These are phyloP conservation scores for Waitea zeae DNA, from an alignment of 1,284 basidiomycete species.

Conservation along the genomic window DNA sequence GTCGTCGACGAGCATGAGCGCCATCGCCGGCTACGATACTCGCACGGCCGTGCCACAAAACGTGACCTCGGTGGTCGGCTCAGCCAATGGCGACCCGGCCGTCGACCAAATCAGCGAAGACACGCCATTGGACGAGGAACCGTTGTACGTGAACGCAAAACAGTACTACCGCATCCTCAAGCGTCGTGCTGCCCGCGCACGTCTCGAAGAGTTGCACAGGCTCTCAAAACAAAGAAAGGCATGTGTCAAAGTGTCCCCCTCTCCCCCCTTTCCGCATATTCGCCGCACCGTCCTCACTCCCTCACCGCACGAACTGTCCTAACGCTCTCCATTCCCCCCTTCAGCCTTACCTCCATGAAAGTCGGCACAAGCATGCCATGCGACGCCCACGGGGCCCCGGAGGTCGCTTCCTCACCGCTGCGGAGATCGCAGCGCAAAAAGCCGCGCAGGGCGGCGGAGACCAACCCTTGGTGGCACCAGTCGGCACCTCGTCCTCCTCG, in stretches of 20 bases:
- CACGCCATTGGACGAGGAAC: slow-evolving; percentile 68
- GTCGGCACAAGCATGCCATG: slow-evolving; percentile 95
- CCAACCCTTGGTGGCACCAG: slow-evolving; percentile 19
- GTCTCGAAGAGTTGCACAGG: slow-evolving; percentile 83
- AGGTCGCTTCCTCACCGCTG: slow-evolving; percentile 89
- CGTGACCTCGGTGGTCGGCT: too few relatives aligned
- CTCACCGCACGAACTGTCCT: not conserved
- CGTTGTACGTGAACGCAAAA: slow-evolving; percentile 93
- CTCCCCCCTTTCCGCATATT: slow-evolving; percentile 2
- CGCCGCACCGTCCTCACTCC: not conserved
- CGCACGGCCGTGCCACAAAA: too few relatives aligned
- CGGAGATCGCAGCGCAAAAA: slow-evolving; percentile 76
- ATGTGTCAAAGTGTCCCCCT: too few relatives aligned
- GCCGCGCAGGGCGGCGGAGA: slow-evolving; percentile 16
- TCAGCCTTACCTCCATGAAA: slow-evolving; percentile 94
- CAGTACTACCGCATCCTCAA: slow-evolving; percentile 96
- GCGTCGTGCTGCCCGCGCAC: slow-evolving; percentile 70
- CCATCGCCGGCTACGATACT: too few relatives aligned
- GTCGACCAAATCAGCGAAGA: too few relatives aligned
- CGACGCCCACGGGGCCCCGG: slow-evolving; percentile 91
- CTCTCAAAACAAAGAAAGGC: slow-evolving; percentile 87
- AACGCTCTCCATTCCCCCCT: slow-evolving; percentile 4
- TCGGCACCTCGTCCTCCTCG: slow-evolving; percentile 12
- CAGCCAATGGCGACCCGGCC: too few relatives aligned
- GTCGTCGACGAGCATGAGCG: too few relatives aligned